Evolutionary conservation across 2,329 filamentous ascomycete species (phyloP), one percentile per base, ranked within the genome.

Genomic region (Penicillium sclerotigenum): DNA sequence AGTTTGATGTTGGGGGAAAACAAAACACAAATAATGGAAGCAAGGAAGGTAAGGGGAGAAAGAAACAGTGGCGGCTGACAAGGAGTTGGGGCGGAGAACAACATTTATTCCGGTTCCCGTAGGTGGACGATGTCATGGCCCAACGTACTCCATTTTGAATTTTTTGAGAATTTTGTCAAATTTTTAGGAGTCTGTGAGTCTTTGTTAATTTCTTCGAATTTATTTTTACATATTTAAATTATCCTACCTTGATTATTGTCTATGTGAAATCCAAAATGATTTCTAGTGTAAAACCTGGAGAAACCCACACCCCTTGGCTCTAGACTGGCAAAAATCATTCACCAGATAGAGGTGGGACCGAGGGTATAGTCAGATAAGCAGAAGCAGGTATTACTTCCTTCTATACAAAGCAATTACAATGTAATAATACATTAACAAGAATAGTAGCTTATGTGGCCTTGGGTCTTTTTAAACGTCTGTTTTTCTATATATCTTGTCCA

Each of bases 41-140:
- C 58, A 65, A 63, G 59, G 63, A 62, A 60, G 55, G 58, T 47
- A 52, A 57, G 55, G 57, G 56, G 61, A 57, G 56, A 64, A 50
- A 60, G 42, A 57, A 58, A 59, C 56, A 59, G 63, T 67, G 64
- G 64, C 64, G 66, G 67, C 67, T 69, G 68, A 69, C 66, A 65
- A 68, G 67, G 66, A 64, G 63, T 62, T 67, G 65, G 63, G 66
- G 61, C 59, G 63, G 61, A 66, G 63, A 66, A 66, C 64, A 64
- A 66, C 64, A 66, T 64, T 63, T 63, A 56, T 58, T 62, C 59
- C 57, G 59, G 54, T 47, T 54, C 26, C 37, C 48, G 28, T 42
- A 24, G 36, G 47, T 51, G 37, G 37, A 51, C 47, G 53, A 56
- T 56, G 53, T 56, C 53, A 56, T 56, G 53, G 47, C 53, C 53